Evolutionary conservation across 768 basidiomycete genomes (phyloP).

Genomic region (Coprinopsis cinerea): DNA sequence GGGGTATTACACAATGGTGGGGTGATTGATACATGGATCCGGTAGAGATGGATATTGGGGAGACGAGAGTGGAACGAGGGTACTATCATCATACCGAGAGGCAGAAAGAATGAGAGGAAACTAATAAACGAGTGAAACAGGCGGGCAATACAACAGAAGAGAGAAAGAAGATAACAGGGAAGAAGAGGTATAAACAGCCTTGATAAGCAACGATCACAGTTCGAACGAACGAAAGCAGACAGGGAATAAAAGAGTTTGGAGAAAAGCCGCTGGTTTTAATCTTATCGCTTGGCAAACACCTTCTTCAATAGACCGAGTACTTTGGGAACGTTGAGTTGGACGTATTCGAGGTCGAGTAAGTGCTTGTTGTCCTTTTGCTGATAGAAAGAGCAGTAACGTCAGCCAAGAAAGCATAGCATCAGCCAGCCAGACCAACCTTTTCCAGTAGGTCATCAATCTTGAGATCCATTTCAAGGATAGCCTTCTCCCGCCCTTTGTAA

Average conservation of each 20-base stretch:
- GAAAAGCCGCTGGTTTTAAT: too few relatives aligned
- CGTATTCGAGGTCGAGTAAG: slow-evolving; percentile 93
- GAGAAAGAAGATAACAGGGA: slow-evolving; percentile 6
- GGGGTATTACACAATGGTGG: slow-evolving; percentile 10
- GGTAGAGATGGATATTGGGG: background rate
- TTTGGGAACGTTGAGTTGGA: slow-evolving; percentile 94
- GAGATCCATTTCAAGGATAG: slow-evolving; percentile 98
- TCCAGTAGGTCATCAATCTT: slow-evolving; percentile 98
- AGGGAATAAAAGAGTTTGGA: slow-evolving; percentile 17
- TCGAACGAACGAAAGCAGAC: slow-evolving; percentile 6
- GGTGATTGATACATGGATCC: slow-evolving; percentile 9
- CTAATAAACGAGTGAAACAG: slow-evolving; percentile 14
- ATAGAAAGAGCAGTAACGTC: slow-evolving; percentile 9
- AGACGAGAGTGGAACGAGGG: too few relatives aligned
- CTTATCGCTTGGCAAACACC: slow-evolving; percentile 84
- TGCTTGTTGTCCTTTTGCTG: slow-evolving; percentile 99
- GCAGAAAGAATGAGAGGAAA: slow-evolving; percentile 13
- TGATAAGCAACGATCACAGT: slow-evolving; percentile 1
- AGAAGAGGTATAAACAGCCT: background rate
- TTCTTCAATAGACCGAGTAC: slow-evolving; percentile 90
- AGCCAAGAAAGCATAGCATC: slow-evolving; percentile 4
- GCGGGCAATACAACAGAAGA: slow-evolving; percentile 11
- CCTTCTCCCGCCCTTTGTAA: slow-evolving; percentile 98
- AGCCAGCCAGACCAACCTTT: slow-evolving; percentile 54
- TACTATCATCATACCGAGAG: too few relatives aligned